Conservation (phyloP, 2,329 filamentous ascomycete genomes). For the Ceratocystis cubensis region DNA sequence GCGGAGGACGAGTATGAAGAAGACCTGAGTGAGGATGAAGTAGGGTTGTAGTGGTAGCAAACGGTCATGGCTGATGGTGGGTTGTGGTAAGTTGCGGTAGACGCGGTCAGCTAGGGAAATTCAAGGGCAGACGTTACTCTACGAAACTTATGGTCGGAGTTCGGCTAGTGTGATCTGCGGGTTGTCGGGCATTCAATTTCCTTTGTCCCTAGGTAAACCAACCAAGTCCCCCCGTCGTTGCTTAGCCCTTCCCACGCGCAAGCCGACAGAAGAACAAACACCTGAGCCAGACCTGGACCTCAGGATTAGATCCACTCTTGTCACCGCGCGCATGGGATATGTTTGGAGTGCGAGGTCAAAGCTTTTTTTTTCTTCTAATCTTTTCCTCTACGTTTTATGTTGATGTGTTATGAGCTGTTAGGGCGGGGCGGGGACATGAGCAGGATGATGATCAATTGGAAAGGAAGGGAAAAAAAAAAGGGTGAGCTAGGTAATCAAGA, state of each 20-base stretch:
- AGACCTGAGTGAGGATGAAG: constrained; percentile 15
- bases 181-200: too few relatives aligned
- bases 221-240: too few relatives aligned
- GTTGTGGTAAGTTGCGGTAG: too few relatives aligned
- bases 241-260: not conserved
- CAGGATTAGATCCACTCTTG: not conserved
- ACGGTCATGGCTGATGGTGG: not conserved
- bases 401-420: not conserved
- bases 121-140: too few relatives aligned
- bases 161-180: too few relatives aligned
- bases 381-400: not conserved
- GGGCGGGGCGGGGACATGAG: not conserved
- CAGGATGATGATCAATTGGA: not conserved
- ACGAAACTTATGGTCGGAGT: too few relatives aligned
- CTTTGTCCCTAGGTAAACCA: too few relatives aligned
- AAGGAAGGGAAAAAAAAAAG: not conserved
- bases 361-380: not conserved
- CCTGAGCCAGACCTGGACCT: too few relatives aligned
- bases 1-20: constrained; percentile 31
- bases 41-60: not conserved
- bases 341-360: not conserved
- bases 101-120: too few relatives aligned
- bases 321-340: not conserved
- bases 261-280: not conserved
- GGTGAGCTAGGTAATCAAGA: not conserved